Conservation (phyloP, 106 monocot genomes). For the Allium sativum region DNA sequence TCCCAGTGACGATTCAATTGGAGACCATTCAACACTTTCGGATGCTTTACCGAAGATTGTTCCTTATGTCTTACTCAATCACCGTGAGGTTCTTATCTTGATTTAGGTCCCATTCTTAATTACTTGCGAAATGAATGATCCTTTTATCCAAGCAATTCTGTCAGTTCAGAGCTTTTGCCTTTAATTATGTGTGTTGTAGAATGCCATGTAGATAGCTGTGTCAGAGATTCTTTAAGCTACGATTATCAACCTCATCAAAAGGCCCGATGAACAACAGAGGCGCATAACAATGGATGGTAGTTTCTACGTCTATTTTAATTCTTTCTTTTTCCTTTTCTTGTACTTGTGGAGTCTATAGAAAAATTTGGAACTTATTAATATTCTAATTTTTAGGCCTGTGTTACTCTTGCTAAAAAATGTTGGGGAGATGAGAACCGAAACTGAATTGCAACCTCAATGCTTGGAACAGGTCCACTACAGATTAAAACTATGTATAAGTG, state of each 20-base stretch:
- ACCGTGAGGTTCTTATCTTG: constrained; percentile 87
- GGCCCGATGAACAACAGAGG: constrained; percentile 94
- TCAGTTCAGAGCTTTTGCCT: constrained; percentile 84
- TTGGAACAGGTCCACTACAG: constrained; percentile 81
- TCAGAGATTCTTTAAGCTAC: constrained; percentile 89
- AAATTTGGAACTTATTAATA: no score
- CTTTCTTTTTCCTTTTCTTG: neutral
- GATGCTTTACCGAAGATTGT: constrained; percentile 97
- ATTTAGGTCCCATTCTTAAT: constrained; percentile 6
- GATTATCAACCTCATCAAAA: constrained; percentile 93
- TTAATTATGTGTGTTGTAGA: constrained; percentile 98
- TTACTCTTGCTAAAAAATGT: constrained; percentile 85
- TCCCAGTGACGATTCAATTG: no score
- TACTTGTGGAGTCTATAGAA: neutral
- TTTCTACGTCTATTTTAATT: neutral
- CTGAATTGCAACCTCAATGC: constrained; percentile 96
- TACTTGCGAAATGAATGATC: constrained; percentile 10
- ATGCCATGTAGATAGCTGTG: constrained; percentile 71
- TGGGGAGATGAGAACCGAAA: constrained; percentile 99
- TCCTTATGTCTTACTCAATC: constrained; percentile 96
- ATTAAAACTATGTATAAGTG: neutral
- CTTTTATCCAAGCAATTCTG: neutral
- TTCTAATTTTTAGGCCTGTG: constrained; percentile 65
- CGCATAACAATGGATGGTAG: constrained; percentile 96
- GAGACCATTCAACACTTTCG: constrained; percentile 81